A percentile compares a stretch with the other conserved stretches of the same genome.
phyloP scores from a whole-genome alignment of 805 yeast species.

The Brettanomyces sp. region DNA sequence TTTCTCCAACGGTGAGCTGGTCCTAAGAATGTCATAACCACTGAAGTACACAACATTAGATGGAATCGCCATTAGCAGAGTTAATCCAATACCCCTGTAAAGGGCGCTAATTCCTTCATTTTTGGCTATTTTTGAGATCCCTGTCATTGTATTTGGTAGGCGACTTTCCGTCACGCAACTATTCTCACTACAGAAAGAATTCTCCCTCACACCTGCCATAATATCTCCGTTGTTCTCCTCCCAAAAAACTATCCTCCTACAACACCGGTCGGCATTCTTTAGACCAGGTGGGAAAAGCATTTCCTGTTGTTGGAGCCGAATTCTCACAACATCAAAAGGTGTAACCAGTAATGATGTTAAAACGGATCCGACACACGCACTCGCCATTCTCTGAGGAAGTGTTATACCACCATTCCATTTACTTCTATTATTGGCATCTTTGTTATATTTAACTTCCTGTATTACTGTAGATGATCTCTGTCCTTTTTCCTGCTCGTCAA shows the following conservation, averaged over 20 bases:
- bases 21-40: slow-evolving; percentile 83
- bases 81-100: slow-evolving; percentile 84
- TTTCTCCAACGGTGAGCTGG: slow-evolving; percentile 47
- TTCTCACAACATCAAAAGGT: slow-evolving; percentile 74
- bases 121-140: slow-evolving; percentile 53
- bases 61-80: slow-evolving; percentile 84
- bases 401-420: slow-evolving; percentile 27
- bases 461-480: too few relatives aligned
- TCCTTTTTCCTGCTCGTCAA: too few relatives aligned
- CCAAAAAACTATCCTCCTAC: slow-evolving; percentile 28
- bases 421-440: too few relatives aligned
- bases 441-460: too few relatives aligned
- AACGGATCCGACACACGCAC: slow-evolving; percentile 71
- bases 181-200: slow-evolving; percentile 27
- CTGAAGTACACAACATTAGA: slow-evolving; percentile 89
- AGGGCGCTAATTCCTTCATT: slow-evolving; percentile 70
- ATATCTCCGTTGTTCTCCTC: slow-evolving; percentile 8
- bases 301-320: slow-evolving; percentile 71
- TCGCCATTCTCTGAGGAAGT: slow-evolving; percentile 56
- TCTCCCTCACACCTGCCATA: slow-evolving; percentile 9
- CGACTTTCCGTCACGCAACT: slow-evolving; percentile 33
- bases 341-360: slow-evolving; percentile 67
- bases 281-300: slow-evolving; percentile 34
- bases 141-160: slow-evolving; percentile 66
- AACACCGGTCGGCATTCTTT: slow-evolving; percentile 22